A percentile compares a stretch with the other conserved stretches of the same genome.
phyloP scores from a whole-genome alignment of 164 flowering plant species.

The Hamamelis virginiana region DNA sequence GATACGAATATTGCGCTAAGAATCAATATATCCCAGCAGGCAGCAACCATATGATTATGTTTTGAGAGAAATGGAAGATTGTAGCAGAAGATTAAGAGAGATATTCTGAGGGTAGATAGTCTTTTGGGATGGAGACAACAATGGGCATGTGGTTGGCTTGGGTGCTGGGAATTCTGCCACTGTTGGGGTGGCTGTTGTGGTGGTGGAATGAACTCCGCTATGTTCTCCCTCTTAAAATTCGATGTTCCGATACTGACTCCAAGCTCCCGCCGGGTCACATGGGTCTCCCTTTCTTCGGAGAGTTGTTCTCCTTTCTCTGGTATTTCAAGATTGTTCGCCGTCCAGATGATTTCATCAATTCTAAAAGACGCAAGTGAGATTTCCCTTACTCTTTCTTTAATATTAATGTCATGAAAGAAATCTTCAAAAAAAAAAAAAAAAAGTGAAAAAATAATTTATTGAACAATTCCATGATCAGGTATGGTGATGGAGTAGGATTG shows the following conservation, averaged over 20 bases:
- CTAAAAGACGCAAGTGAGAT: conserved; percentile 39
- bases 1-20: too few relatives aligned
- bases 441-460: too few relatives aligned
- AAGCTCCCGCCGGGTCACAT: conserved; percentile 47
- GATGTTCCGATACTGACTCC: neutral
- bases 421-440: too few relatives aligned
- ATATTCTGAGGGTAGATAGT: too few relatives aligned
- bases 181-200: conserved; percentile 20
- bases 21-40: too few relatives aligned
- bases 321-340: conserved; percentile 51
- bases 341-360: conserved; percentile 47
- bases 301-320: conserved; percentile 45
- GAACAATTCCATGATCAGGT: too few relatives aligned
- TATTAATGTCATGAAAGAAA: too few relatives aligned
- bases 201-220: too few relatives aligned
- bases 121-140: neutral
- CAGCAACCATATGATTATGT: too few relatives aligned
- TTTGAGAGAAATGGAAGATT: too few relatives aligned
- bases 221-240: conserved; percentile 11
- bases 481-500: conserved; percentile 49
- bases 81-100: too few relatives aligned
- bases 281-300: conserved; percentile 52
- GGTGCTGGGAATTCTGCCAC: conserved; percentile 12
- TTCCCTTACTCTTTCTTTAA: neutral
- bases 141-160: conserved; percentile 1